Evolutionary conservation across 495 filamentous ascomycete species (phyloP).

Genomic region (Polyplosphaeria fusca): DNA sequence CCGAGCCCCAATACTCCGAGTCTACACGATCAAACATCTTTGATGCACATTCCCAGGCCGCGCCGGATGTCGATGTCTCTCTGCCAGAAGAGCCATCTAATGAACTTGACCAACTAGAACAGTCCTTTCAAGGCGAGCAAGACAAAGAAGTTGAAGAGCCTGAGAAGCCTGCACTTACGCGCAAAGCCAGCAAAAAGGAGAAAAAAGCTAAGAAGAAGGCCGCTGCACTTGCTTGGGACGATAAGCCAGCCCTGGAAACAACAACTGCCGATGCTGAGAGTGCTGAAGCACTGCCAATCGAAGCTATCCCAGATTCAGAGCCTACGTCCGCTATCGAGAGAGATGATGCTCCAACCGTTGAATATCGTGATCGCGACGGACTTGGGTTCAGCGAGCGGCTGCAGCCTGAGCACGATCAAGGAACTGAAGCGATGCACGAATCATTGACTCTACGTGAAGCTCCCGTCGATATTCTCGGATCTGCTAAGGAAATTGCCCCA

Average conservation of each 20-base stretch:
- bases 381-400: no score
- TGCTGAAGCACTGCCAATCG: neutral
- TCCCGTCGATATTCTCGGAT: neutral
- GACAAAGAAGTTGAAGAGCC: neutral
- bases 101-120: neutral
- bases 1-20: no score
- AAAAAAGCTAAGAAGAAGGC: conserved; percentile 35
- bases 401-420: no score
- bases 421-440: no score
- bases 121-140: neutral
- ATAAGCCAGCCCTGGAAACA: conserved; percentile 10
- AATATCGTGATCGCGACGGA: no score
- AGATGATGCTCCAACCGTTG: no score
- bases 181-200: conserved; percentile 26
- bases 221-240: neutral
- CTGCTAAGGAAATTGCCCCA: neutral
- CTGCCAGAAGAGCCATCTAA: neutral
- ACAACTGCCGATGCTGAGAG: no score
- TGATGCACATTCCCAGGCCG: neutral
- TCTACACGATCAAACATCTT: no score
- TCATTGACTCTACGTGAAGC: neutral
- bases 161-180: conserved; percentile 15
- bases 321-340: no score
- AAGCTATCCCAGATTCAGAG: neutral
- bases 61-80: neutral